These are phyloP conservation scores for Glycyrrhiza uralensis DNA, from an alignment of 306 rosid species.

Conservation along the genomic window DNA sequence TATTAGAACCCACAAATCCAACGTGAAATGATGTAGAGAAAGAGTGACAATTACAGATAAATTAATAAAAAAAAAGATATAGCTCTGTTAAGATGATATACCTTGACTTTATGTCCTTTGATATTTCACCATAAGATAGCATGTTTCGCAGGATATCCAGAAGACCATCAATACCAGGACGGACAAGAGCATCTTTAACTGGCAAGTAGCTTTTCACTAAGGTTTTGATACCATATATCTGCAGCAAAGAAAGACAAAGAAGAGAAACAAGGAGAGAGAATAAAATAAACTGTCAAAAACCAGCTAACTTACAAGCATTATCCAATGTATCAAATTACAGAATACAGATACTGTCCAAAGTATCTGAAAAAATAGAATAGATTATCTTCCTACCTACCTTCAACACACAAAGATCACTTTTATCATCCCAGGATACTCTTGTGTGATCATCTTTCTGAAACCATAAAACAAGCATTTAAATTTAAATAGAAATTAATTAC, in stretches of 20 bases:
- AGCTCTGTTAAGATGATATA: slow-evolving; percentile 31
- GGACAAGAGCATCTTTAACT: slow-evolving; percentile 91
- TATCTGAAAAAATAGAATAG: slow-evolving; percentile 8
- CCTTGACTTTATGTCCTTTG: slow-evolving; percentile 81
- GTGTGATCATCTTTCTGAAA: slow-evolving; percentile 66
- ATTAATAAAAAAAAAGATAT: neutral
- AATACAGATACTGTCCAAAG: neutral
- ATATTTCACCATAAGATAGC: slow-evolving; percentile 88
- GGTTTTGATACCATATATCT: slow-evolving; percentile 93
- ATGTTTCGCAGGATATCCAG: slow-evolving; percentile 68
- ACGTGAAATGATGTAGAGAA: neutral
- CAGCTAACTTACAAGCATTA: slow-evolving; percentile 8
- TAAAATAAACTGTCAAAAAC: slow-evolving; percentile 4
- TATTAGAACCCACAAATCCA: slow-evolving; percentile 21
- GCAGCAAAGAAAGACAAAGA: slow-evolving; percentile 17
- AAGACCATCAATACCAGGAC: slow-evolving; percentile 69
- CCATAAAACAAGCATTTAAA: slow-evolving; percentile 27
- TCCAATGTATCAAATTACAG: neutral
- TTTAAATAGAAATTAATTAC: slow-evolving; percentile 25
- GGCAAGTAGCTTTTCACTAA: slow-evolving; percentile 95
- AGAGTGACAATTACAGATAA: neutral
- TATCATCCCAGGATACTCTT: slow-evolving; percentile 72
- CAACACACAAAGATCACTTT: slow-evolving; percentile 78
- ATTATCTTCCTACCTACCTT: slow-evolving; percentile 57
- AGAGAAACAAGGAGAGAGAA: neutral